A percentile compares a stretch with the other conserved stretches of the same genome.
phyloP scores from a whole-genome alignment of 768 basidiomycete species.

The Candolleomyces eurysporus region DNA sequence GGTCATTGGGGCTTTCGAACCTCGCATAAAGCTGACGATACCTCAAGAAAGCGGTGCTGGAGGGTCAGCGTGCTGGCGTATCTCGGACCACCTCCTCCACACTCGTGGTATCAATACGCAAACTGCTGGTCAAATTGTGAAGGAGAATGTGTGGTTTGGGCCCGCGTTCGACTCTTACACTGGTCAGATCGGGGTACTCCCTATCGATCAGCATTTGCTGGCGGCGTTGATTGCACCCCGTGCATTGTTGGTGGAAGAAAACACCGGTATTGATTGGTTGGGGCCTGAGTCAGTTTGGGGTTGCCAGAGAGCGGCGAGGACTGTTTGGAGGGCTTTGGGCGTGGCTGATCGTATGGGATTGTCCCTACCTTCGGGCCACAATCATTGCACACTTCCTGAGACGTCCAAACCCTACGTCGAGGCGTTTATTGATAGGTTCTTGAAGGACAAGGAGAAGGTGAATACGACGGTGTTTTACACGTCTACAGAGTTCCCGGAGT shows the following conservation, averaged over 20 bases:
- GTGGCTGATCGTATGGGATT: constrained; percentile 47
- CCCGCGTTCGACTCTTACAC: constrained; percentile 45
- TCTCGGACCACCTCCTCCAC: constrained; percentile 45
- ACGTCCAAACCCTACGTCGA: constrained; percentile 40
- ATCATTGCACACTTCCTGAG: constrained; percentile 54
- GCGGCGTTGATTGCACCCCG: constrained; percentile 55
- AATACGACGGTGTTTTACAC: constrained; percentile 47
- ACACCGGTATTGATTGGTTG: constrained; percentile 54
- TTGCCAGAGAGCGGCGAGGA: constrained; percentile 48
- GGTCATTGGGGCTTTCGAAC: constrained; percentile 58
- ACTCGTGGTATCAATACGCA: constrained; percentile 40
- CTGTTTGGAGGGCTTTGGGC: constrained; percentile 49
- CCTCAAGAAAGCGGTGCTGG: constrained; percentile 63
- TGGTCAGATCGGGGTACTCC: constrained; percentile 40
- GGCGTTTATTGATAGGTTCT: constrained; percentile 56
- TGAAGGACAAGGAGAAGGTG: constrained; percentile 39
- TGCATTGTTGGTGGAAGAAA: constrained; percentile 49
- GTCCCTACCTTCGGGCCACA: constrained; percentile 51
- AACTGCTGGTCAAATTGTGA: constrained; percentile 54
- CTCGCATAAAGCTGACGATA: constrained; percentile 56
- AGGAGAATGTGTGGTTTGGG: constrained; percentile 62
- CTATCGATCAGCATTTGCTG: constrained; percentile 60
- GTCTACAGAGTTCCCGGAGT: no score
- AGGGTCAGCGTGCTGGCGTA: constrained; percentile 56
- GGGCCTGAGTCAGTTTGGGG: constrained; percentile 49